Conservation (phyloP, 2,329 filamentous ascomycete genomes). For the Raffaelea ambrosiae region DNA sequence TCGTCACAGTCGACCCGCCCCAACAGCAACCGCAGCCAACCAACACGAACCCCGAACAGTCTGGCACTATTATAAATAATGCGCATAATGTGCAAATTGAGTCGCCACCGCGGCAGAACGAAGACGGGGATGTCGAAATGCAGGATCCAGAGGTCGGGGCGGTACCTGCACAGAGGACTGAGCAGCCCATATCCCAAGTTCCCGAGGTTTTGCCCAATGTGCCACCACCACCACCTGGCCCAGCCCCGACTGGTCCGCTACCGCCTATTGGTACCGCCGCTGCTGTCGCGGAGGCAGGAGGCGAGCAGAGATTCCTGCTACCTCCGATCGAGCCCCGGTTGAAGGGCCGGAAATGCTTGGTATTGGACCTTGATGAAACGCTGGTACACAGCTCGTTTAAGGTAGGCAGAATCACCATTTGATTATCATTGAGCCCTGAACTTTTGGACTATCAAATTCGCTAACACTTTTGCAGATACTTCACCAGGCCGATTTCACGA, state of each 20-base stretch:
- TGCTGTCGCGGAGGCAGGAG: conserved; percentile 1
- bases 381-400: conserved; percentile 99
- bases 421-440: no score
- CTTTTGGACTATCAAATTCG: no score
- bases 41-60: background rate
- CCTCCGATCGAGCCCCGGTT: conserved; percentile 74
- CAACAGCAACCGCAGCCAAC: conserved; percentile 7
- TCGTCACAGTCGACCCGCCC: conserved; percentile 33
- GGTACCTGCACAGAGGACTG: conserved; percentile 30
- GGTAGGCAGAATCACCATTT: conserved; percentile 47
- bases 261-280: background rate
- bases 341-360: conserved; percentile 84
- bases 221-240: conserved; percentile 38
- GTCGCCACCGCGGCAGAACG: conserved; percentile 20
- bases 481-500: conserved; percentile 97
- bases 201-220: conserved; percentile 31
- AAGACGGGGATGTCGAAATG: conserved; percentile 60
- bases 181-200: conserved; percentile 27
- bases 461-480: no score
- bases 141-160: conserved; percentile 45
- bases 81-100: background rate
- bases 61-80: no score
- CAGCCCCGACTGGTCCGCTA: conserved; percentile 32
- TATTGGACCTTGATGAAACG: conserved; percentile 93
- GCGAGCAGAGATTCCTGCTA: conserved; percentile 54